A percentile compares a stretch with the other conserved stretches of the same genome.
These are phyloP conservation scores for Chamaecrista fasciculata DNA, from an alignment of 306 rosid genomes.

Conservation along the genomic window DNA sequence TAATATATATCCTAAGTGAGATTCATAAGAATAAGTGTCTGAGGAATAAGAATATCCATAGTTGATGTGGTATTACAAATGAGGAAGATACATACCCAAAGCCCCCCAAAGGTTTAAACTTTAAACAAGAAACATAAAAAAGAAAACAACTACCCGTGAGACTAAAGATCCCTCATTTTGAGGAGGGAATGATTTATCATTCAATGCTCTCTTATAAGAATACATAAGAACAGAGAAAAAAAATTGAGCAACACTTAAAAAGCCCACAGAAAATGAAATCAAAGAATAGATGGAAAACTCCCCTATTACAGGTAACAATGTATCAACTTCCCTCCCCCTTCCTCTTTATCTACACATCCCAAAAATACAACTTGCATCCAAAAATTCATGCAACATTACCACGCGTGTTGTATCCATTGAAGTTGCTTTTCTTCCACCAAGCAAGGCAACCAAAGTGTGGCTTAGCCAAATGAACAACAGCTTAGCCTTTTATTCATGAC, in stretches of 20 bases:
- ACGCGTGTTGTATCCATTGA: constrained; percentile 18
- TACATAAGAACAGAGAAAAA: constrained; percentile 40
- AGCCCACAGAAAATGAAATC: constrained; percentile 42
- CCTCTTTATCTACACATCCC: constrained; percentile 47
- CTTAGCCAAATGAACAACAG: constrained; percentile 31
- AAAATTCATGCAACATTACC: constrained; percentile 34
- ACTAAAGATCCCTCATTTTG: constrained; percentile 40
- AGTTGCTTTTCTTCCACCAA: constrained; percentile 40
- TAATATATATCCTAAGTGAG: no score
- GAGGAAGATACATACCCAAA: constrained; percentile 36
- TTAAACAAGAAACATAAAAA: constrained; percentile 35
- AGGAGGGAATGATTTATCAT: constrained; percentile 53
- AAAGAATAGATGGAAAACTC: constrained; percentile 62
- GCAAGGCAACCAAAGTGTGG: constrained; percentile 23
- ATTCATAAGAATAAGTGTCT: background rate
- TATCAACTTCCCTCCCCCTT: constrained; percentile 27
- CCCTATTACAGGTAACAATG: constrained; percentile 41
- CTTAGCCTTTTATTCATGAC: constrained; percentile 38
- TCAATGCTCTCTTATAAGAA: constrained; percentile 52
- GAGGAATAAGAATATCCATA: constrained; percentile 43
- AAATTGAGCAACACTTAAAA: constrained; percentile 35
- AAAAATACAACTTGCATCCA: constrained; percentile 31
- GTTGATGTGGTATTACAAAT: constrained; percentile 41
- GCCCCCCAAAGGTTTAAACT: constrained; percentile 22
- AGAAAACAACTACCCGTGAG: constrained; percentile 35